These are phyloP conservation scores for Sechiopsis laciniata DNA, from an alignment of 306 rosid genomes.

Conservation along the genomic window DNA sequence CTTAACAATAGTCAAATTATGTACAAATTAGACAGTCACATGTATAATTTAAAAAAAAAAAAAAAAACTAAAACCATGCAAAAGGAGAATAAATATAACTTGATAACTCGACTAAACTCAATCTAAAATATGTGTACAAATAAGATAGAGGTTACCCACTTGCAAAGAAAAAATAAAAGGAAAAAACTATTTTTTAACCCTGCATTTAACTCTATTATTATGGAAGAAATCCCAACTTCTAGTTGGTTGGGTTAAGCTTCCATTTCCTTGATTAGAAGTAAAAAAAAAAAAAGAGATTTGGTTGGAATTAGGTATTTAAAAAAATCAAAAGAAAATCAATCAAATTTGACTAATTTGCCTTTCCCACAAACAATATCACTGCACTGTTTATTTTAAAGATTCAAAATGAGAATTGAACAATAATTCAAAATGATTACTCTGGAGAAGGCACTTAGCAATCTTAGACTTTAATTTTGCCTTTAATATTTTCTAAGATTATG, in stretches of 20 bases:
- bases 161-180: too few species aligned
- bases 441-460: slow-evolving; percentile 10
- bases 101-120: too few species aligned
- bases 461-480: slow-evolving; percentile 2
- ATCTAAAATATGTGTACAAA: too few species aligned
- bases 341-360: neutral
- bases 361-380: neutral
- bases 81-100: too few species aligned
- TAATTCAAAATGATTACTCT: slow-evolving; percentile 14
- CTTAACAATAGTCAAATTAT: too few species aligned
- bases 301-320: neutral
- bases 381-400: neutral
- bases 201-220: neutral
- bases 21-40: too few species aligned
- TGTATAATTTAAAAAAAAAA: too few species aligned
- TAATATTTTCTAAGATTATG: slow-evolving; percentile 7
- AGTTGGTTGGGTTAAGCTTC: neutral
- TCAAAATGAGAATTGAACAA: slow-evolving; percentile 16
- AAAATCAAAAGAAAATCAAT: neutral
- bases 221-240: neutral
- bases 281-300: too few species aligned
- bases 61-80: too few species aligned
- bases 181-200: neutral
- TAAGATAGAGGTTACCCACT: neutral
- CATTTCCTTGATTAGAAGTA: neutral